These are phyloP conservation scores for Calonectria naviculata DNA, from an alignment of 2,329 filamentous ascomycete species.

Conservation along the genomic window DNA sequence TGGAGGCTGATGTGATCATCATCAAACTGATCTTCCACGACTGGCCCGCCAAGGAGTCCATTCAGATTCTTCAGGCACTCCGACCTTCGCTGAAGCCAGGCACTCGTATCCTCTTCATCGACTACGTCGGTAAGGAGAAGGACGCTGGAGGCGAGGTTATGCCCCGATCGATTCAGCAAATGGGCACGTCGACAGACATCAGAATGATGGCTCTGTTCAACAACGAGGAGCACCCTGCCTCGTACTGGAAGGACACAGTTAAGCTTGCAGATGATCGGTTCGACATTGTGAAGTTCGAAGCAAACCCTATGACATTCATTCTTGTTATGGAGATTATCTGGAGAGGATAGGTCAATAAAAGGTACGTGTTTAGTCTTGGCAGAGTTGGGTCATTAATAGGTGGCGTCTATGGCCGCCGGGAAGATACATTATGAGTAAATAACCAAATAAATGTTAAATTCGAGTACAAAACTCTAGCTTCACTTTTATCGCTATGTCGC, in stretches of 20 bases:
- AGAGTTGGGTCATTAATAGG: background rate
- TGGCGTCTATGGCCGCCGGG: background rate
- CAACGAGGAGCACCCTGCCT: conserved; percentile 56
- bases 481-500: no score
- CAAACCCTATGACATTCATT: background rate
- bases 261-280: conserved; percentile 52
- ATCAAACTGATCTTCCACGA: conserved; percentile 66
- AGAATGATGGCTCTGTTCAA: conserved; percentile 63
- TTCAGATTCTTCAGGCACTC: conserved; percentile 52
- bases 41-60: conserved; percentile 59
- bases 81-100: conserved; percentile 57
- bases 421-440: background rate
- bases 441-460: background rate
- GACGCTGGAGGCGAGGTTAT: conserved; percentile 20
- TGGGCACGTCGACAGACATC: conserved; percentile 57
- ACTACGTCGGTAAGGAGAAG: conserved; percentile 1
- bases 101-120: conserved; percentile 47
- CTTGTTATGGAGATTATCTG: background rate
- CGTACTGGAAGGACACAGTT: conserved; percentile 59
- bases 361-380: background rate
- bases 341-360: background rate
- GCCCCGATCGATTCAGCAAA: conserved; percentile 50
- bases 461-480: no score
- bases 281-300: background rate
- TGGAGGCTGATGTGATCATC: conserved; percentile 59